A percentile compares a stretch with the other conserved stretches of the same genome.
Conservation (phyloP, 2,329 filamentous ascomycete genomes). For the Clarireedia paspali region DNA sequence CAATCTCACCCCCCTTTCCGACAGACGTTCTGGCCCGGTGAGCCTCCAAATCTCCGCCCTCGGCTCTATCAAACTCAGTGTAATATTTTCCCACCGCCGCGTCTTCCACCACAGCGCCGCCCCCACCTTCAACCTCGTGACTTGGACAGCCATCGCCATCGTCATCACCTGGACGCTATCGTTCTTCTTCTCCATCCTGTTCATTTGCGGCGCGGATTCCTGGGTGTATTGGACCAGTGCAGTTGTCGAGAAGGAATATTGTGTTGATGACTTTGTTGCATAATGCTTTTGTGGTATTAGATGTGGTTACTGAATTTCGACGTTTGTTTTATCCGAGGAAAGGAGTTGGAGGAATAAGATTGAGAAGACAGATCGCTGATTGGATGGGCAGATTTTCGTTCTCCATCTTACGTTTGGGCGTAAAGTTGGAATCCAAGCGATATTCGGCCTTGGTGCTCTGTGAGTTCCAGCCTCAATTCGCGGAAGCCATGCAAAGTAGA, state of each 20-base stretch:
- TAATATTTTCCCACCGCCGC: conserved; percentile 6
- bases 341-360: too few species aligned
- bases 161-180: conserved; percentile 1
- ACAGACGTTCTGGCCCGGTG: conserved; percentile 2
- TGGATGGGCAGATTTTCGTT: conserved; percentile 2
- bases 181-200: conserved; percentile 4
- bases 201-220: conserved; percentile 1
- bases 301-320: not conserved
- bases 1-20: too few species aligned
- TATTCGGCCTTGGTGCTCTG: conserved; percentile 5
- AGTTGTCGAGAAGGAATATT: not conserved
- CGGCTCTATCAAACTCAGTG: conserved; percentile 5
- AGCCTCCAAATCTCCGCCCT: conserved; percentile 4
- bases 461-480: not conserved
- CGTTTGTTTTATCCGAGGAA: not conserved
- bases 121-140: conserved; percentile 1
- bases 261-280: too few species aligned
- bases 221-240: conserved; percentile 2
- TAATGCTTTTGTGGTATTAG: too few species aligned
- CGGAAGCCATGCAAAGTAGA: accelerated
- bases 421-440: conserved; percentile 2
- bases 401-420: not conserved
- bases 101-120: not conserved
- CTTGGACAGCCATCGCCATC: not conserved
- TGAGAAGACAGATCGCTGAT: not conserved